Percentiles rank a stretch among this genome's conserved stretches.
phyloP scores from a whole-genome alignment of 306 rosid species.

The Lagenaria siceraria region DNA sequence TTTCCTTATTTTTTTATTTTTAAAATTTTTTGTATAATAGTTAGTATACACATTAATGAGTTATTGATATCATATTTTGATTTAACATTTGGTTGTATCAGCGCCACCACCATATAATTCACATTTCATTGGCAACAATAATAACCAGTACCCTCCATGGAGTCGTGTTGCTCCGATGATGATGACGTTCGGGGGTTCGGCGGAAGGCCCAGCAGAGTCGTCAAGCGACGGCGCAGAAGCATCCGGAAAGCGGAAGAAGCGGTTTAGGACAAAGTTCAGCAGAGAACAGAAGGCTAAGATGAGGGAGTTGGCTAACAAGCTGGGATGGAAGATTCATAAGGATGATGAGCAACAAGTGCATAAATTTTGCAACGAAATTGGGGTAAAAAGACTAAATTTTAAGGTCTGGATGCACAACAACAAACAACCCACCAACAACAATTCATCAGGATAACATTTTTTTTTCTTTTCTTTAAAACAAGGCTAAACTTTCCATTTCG shows the following conservation, averaged over 20 bases:
- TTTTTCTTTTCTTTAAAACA: no score
- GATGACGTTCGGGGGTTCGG: conserved; percentile 55
- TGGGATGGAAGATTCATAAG: conserved; percentile 86
- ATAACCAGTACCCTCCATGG: conserved; percentile 2
- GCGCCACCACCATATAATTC: not conserved
- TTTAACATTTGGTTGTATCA: not conserved
- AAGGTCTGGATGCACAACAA: conserved; percentile 98
- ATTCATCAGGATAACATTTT: not conserved
- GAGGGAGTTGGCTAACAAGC: conserved; percentile 72
- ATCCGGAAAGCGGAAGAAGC: conserved; percentile 32
- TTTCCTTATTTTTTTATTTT: no score
- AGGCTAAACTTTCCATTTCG: no score
- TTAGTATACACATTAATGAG: no score
- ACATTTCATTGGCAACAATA: not conserved
- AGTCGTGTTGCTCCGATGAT: conserved; percentile 39
- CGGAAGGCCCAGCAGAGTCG: conserved; percentile 45
- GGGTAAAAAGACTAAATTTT: conserved; percentile 53
- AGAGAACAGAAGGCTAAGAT: conserved; percentile 58
- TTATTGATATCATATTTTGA: no score
- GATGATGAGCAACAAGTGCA: conserved; percentile 69
- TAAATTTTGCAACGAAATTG: conserved; percentile 55
- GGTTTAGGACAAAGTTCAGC: conserved; percentile 67
- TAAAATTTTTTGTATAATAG: no score
- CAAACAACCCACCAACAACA: conserved; percentile 60
- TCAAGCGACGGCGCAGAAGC: conserved; percentile 40